Conservation (phyloP, 2,329 filamentous ascomycete species). For the Fusarium palustre region DNA sequence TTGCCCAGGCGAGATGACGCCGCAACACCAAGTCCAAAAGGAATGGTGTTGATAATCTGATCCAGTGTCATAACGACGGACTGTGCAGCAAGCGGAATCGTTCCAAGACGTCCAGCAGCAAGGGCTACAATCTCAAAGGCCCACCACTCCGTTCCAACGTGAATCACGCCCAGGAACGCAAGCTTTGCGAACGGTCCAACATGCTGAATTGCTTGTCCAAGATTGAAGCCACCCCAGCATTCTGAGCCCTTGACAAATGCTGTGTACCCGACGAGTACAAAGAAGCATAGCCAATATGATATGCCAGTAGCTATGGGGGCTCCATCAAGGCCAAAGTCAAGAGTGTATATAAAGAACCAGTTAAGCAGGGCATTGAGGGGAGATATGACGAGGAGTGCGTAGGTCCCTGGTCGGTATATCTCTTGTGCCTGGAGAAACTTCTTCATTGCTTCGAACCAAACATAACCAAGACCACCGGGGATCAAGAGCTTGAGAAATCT, state of each 20-base stretch:
- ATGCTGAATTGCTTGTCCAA: slow-evolving; percentile 72
- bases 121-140: slow-evolving; percentile 92
- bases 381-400: slow-evolving; percentile 84
- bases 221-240: slow-evolving; percentile 82
- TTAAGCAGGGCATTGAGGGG: slow-evolving; percentile 85
- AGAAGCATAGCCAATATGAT: slow-evolving; percentile 86
- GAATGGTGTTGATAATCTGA: slow-evolving; percentile 86
- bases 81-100: slow-evolving; percentile 82
- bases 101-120: slow-evolving; percentile 83
- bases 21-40: slow-evolving; percentile 87
- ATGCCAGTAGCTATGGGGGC: slow-evolving; percentile 86
- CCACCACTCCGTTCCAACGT: slow-evolving; percentile 95
- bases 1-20: slow-evolving; percentile 83
- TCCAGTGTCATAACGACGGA: slow-evolving; percentile 92
- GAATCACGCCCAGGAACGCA: slow-evolving; percentile 79
- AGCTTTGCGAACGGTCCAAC: slow-evolving; percentile 78
- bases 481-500: slow-evolving; percentile 79
- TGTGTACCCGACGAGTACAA: slow-evolving; percentile 79
- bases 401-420: slow-evolving; percentile 85
- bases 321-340: slow-evolving; percentile 78
- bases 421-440: slow-evolving; percentile 91
- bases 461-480: slow-evolving; percentile 85
- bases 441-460: slow-evolving; percentile 89
- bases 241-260: slow-evolving; percentile 76
- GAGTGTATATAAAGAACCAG: slow-evolving; percentile 80